Conservation (phyloP, 257 asterid species). For the Lycium barbarum region DNA sequence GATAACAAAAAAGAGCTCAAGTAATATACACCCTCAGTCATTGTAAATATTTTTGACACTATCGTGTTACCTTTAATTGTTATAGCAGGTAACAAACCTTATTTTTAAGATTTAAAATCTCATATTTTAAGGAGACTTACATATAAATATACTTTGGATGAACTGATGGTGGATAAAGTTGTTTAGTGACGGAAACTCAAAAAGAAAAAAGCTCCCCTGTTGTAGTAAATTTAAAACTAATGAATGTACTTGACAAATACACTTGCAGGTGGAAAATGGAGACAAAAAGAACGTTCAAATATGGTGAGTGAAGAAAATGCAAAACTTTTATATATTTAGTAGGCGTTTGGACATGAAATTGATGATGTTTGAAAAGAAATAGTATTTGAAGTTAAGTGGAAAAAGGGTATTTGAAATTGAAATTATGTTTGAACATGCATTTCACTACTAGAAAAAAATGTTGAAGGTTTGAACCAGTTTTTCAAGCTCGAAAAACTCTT, state of each 20-base stretch:
- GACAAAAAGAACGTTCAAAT: background rate
- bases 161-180: too few species aligned
- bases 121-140: too few species aligned
- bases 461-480: background rate
- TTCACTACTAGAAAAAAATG: background rate
- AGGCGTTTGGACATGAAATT: background rate
- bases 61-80: too few species aligned
- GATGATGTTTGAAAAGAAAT: background rate
- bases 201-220: background rate
- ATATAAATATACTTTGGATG: too few species aligned
- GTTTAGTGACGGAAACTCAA: too few species aligned
- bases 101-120: too few species aligned
- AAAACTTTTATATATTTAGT: background rate
- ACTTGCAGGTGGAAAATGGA: constrained; percentile 35
- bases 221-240: background rate
- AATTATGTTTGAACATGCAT: background rate
- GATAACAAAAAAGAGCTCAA: too few species aligned
- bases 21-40: too few species aligned
- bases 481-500: background rate
- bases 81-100: too few species aligned
- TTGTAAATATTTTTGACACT: too few species aligned
- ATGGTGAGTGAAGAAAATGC: constrained; percentile 38
- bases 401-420: background rate
- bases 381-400: background rate
- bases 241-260: background rate